These are phyloP conservation scores for Phytophthora tubulina DNA, from an alignment of 352 stramenopile genomes.

Conservation along the genomic window DNA sequence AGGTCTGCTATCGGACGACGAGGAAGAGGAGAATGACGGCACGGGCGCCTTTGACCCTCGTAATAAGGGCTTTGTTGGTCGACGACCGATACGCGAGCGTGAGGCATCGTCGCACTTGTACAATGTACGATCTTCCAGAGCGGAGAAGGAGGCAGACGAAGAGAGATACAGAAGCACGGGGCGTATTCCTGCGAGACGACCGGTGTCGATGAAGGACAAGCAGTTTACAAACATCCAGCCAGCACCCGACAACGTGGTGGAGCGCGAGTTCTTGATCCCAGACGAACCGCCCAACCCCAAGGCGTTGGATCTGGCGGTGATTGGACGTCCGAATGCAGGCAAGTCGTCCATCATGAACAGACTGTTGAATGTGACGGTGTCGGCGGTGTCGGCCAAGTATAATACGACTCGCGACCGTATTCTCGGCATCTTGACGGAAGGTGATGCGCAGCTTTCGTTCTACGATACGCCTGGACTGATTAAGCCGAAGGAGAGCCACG, in stretches of 20 bases:
- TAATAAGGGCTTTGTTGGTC: conserved; percentile 40
- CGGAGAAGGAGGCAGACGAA: conserved; percentile 25
- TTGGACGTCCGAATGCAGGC: conserved; percentile 87
- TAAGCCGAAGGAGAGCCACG: conserved; percentile 88
- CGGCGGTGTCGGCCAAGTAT: conserved; percentile 89
- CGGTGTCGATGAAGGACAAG: conserved; percentile 65
- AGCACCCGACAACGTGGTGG: conserved; percentile 69
- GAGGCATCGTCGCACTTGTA: conserved; percentile 31
- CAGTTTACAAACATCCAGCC: conserved; percentile 74
- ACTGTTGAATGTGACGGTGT: conserved; percentile 83
- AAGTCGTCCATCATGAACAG: conserved; percentile 91
- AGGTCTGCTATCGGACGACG: conserved; percentile 57
- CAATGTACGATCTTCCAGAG: conserved; percentile 31
- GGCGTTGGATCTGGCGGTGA: conserved; percentile 82
- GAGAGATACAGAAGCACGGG: conserved; percentile 28
- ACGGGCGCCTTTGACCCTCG: conserved; percentile 25
- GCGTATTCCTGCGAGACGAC: conserved; percentile 43
- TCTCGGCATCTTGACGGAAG: conserved; percentile 81
- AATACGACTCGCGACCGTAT: conserved; percentile 88
- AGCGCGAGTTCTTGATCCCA: conserved; percentile 79
- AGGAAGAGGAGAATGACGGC: conserved; percentile 42
- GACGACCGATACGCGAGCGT: conserved; percentile 8
- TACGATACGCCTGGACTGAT: conserved; percentile 90
- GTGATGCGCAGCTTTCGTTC: conserved; percentile 82
- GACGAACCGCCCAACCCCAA: conserved; percentile 75